A percentile compares a stretch with the other conserved stretches of the same genome.
These are phyloP conservation scores for Sporothrix protearum DNA, from an alignment of 2,329 filamentous ascomycete genomes.

Conservation along the genomic window DNA sequence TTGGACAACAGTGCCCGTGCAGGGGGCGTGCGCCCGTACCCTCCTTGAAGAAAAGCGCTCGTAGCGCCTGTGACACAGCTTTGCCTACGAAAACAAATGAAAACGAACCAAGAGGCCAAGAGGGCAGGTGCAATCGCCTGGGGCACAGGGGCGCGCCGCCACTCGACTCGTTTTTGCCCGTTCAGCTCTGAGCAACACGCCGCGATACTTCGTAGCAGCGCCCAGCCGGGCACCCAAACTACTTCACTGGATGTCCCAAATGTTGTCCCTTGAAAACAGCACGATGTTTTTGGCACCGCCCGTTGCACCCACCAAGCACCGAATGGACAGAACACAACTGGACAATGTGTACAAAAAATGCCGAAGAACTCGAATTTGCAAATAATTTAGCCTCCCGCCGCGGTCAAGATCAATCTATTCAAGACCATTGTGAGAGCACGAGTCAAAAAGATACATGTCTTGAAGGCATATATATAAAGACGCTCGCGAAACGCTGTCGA, in stretches of 20 bases:
- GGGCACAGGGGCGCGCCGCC: neutral
- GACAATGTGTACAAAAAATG: neutral
- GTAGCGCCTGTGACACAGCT: slow-evolving; percentile 24
- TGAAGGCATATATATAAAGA: neutral
- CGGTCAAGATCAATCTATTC: neutral
- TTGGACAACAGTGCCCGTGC: slow-evolving; percentile 23
- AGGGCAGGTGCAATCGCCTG: neutral
- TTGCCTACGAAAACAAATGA: slow-evolving; percentile 12
- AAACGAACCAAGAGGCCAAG: slow-evolving; percentile 9
- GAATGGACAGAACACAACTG: slow-evolving; percentile 16
- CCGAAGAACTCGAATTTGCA: neutral
- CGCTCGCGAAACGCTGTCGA: neutral
- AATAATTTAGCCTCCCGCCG: too few relatives aligned
- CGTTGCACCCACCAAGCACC: neutral
- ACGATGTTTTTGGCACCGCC: neutral
- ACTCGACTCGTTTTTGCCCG: too few relatives aligned
- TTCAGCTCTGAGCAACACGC: neutral
- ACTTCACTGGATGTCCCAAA: slow-evolving; percentile 21
- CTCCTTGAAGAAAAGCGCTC: slow-evolving; percentile 7
- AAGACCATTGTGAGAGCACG: neutral
- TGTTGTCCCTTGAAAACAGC: slow-evolving; percentile 23
- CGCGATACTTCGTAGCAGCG: slow-evolving; percentile 3
- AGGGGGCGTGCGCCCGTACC: slow-evolving; percentile 14
- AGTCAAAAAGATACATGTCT: neutral
- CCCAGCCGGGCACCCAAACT: neutral